These are phyloP conservation scores for Candida quercuum DNA, from an alignment of 805 yeast genomes.

Conservation along the genomic window DNA sequence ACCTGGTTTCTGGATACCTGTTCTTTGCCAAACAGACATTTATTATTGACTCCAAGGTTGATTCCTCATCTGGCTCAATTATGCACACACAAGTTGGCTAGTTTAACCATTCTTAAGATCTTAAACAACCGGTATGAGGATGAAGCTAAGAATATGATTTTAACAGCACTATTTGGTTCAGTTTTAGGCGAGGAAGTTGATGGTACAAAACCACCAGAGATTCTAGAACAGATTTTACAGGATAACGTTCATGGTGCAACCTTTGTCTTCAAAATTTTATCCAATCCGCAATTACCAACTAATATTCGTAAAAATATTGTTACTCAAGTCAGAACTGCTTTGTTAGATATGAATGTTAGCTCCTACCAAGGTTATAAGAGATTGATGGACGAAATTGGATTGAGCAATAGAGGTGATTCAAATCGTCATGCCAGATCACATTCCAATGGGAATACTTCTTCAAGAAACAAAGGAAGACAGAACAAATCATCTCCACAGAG, in stretches of 20 bases:
- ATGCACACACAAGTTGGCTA: constrained; percentile 80
- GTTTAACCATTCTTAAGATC: constrained; percentile 74
- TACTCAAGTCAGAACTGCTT: constrained; percentile 54
- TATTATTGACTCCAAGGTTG: constrained; percentile 56
- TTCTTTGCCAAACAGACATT: constrained; percentile 57
- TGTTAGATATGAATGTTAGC: constrained; percentile 52
- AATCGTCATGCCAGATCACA: constrained; percentile 21
- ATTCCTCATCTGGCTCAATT: constrained; percentile 56
- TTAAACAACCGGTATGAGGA: constrained; percentile 64
- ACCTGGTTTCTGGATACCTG: constrained; percentile 95
- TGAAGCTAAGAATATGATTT: constrained; percentile 52
- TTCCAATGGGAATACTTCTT: constrained; percentile 14
- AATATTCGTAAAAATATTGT: constrained; percentile 53
- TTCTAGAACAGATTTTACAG: constrained; percentile 52
- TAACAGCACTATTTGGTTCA: constrained; percentile 62
- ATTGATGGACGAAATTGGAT: constrained; percentile 87
- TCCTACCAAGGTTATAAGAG: constrained; percentile 73
- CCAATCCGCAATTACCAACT: constrained; percentile 62
- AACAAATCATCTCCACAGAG: constrained; percentile 17
- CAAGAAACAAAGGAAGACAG: constrained; percentile 13
- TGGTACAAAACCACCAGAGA: constrained; percentile 34
- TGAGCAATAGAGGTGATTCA: constrained; percentile 25
- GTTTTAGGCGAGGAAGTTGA: constrained; percentile 21
- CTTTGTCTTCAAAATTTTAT: constrained; percentile 72
- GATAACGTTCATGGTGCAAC: constrained; percentile 70